These are phyloP conservation scores for Phytophthora chlamydospora DNA, from an alignment of 352 stramenopile species.

Conservation along the genomic window DNA sequence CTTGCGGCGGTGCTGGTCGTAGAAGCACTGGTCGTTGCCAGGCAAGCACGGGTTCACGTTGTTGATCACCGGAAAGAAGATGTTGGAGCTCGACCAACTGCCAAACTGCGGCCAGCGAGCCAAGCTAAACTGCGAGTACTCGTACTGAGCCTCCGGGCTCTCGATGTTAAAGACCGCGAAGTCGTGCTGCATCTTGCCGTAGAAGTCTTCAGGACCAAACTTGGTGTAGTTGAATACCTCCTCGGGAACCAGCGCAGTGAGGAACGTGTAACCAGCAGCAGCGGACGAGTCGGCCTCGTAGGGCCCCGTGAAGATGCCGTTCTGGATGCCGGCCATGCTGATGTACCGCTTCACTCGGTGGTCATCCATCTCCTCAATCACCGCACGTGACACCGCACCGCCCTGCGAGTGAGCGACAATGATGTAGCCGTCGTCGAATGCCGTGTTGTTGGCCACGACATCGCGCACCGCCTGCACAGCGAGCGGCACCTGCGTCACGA, in stretches of 20 bases:
- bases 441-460: conserved; percentile 4
- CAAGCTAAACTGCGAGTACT: conserved; percentile 34
- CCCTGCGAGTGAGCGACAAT: conserved; percentile 46
- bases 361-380: conserved; percentile 52
- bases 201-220: conserved; percentile 17
- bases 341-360: conserved; percentile 43
- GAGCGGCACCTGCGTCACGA: conserved; percentile 23
- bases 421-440: conserved; percentile 41
- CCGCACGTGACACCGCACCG: conserved; percentile 32
- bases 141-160: conserved; percentile 12
- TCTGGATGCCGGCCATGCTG: conserved; percentile 36
- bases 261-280: conserved; percentile 10
- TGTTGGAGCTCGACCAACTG: conserved; percentile 15
- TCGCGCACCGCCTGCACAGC: conserved; percentile 39
- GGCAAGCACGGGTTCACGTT: conserved; percentile 27
- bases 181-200: conserved; percentile 33
- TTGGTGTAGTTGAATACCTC: conserved; percentile 31
- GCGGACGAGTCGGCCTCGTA: conserved; percentile 18
- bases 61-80: conserved; percentile 26
- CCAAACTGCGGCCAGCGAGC: conserved; percentile 14
- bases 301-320: conserved; percentile 47
- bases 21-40: not conserved
- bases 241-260: conserved; percentile 14
- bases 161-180: conserved; percentile 19
- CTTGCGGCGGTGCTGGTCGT: conserved; percentile 16